Evolutionary conservation across 169 alveolate genomes (phyloP), one percentile per base, ranked within the genome.

Genomic region (Eimeria tenella): DNA sequence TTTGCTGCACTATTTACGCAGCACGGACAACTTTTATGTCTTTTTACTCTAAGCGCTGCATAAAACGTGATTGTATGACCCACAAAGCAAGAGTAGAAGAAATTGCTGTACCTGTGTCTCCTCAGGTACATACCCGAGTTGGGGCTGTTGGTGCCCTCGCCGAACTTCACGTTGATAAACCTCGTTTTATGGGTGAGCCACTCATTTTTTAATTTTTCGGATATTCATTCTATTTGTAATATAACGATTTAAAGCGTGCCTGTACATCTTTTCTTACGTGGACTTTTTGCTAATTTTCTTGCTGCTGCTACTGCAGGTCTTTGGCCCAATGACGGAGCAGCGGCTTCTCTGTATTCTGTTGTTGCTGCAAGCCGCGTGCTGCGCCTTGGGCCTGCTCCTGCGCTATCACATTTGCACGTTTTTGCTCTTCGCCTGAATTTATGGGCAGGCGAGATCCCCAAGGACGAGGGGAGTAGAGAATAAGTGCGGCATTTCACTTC

Each of bases 251-350:
- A 7, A 11, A 10, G 58, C 23, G 0, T 17, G 0, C 21, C 74
- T 13, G n/a, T 42, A 13, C 13, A 9, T 83, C n/a, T 53, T 6
- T 31, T 70, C 11, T 6, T 31, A n/a, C 15, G 77, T 31, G 17
- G 13, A 17, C 49, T 3, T 19, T 9, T 15, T 42, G 73, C n/a
- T 31, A 42, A 11, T 31, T 17, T 60, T 15, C 13, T 79, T 15
- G 70, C 70, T 15, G 70, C 73, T 79, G 9, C 93, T 96, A 52
- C 86, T 97, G n/a, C 95, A 97, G 89, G 74, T 98, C 17, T 87
- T 95, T 23, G 99, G 99, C 5, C 99, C 99, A 15, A 95, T 94
- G 93, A 96, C 97, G 63, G 99, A 98, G 95, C 95, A 97, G 91
- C 96, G 97, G 21, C 93, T 97, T 15, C 97, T 98, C 58, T 88